Conservation (phyloP, 495 filamentous ascomycete genomes). For the Schizothecium vesticola region DNA sequence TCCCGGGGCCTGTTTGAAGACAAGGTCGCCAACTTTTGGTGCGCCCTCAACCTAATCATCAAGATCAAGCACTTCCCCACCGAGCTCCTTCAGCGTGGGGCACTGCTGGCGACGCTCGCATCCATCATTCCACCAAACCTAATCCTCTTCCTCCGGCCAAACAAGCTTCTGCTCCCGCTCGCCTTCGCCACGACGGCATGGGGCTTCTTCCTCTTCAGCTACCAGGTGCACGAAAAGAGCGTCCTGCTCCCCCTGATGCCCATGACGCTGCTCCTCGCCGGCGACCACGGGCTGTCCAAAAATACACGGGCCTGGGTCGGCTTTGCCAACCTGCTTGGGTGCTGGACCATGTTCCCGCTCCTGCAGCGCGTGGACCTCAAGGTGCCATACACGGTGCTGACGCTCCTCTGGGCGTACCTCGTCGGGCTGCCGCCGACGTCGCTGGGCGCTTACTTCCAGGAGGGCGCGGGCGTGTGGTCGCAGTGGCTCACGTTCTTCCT, state of each 20-base stretch:
- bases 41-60: conserved; percentile 77
- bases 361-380: conserved; percentile 76
- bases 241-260: conserved; percentile 86
- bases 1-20: conserved; percentile 93
- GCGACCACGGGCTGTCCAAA: conserved; percentile 67
- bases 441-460: conserved; percentile 56
- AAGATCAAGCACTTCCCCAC: conserved; percentile 71
- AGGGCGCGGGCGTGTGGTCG: conserved; percentile 38
- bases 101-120: conserved; percentile 66
- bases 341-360: conserved; percentile 91
- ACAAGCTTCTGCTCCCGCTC: conserved; percentile 68
- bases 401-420: conserved; percentile 83
- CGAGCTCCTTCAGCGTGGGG: conserved; percentile 65
- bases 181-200: conserved; percentile 78
- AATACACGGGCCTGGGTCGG: conserved; percentile 82
- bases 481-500: conserved; percentile 57
- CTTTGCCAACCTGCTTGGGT: conserved; percentile 84
- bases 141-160: conserved; percentile 72
- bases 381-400: conserved; percentile 78
- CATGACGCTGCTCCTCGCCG: conserved; percentile 79
- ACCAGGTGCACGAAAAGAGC: conserved; percentile 97
- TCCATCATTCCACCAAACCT: conserved; percentile 73
- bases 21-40: conserved; percentile 98
- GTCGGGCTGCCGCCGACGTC: conserved; percentile 78
- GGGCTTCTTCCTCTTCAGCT: conserved; percentile 96